Evolutionary conservation across 306 rosid species (phyloP), one percentile per base, ranked within the genome.

Genomic region (Senna tora): DNA sequence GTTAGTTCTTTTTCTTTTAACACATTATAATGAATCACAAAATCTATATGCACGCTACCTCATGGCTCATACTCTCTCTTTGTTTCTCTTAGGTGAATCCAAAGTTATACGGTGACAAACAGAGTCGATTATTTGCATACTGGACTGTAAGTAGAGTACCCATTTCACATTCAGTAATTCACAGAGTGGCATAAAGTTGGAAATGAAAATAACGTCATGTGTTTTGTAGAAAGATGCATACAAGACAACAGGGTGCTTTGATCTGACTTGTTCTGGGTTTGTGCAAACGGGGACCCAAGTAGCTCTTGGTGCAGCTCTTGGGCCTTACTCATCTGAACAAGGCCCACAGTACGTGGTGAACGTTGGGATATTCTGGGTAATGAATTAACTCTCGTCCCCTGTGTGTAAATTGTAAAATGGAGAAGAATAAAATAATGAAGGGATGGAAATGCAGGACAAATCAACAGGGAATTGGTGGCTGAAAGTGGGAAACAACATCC

Each of bases 81-180:
- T 25, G 13, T 9, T 25, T 32, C 12, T 39, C 22, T 59, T 20
- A 86, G 92, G 92, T 87, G 64, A 89, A 92, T 72, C 93, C 88
- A 0, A 79, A 56, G 76, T 64, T 92, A 3, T 87, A 86, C 64
- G 84, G 91, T 54, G 92, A 89, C 57, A 58, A 6, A 17, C 51
- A 17, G 11, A 69, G 84, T 1, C 74, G 97, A 2, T 58, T 89
- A 0, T 84, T 84, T 33, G 46, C 12, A 0, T 72, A 66, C 55
- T 92, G 93, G 97, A 92, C 97, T 1, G 93, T 87, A 74, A 84
- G 91, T 78, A 67, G 72, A 84, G 91, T 78, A 67, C 2, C 33
- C 21, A 32, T 58, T 59, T 14, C 39, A 30, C 39, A 14, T 6
- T 28, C 38, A 36, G n/a, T n/a, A n/a, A 36, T 36, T 41, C 49